Evolutionary conservation across 1,139 yeast genomes (phyloP).

Genomic region (Yamadazyma sp.): DNA sequence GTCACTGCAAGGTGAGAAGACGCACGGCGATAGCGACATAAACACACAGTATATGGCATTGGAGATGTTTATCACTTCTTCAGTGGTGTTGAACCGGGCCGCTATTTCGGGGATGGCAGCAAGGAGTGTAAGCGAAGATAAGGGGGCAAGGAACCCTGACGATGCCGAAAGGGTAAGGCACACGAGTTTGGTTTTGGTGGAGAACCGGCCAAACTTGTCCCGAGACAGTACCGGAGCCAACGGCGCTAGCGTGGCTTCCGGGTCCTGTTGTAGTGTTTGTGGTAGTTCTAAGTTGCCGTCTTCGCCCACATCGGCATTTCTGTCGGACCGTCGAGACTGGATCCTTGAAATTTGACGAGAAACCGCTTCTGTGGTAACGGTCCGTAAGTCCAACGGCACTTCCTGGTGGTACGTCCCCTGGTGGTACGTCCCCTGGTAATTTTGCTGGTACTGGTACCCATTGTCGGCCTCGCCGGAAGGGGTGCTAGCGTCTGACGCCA

Average conservation of each 20-base stretch:
- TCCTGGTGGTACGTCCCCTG: slow-evolving; percentile 9
- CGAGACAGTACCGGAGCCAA: background rate
- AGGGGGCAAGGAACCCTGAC: slow-evolving; percentile 40
- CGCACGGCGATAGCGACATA: slow-evolving; percentile 52
- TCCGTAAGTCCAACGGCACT: slow-evolving; percentile 17
- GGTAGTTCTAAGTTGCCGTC: too few relatives aligned
- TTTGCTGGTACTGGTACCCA: background rate
- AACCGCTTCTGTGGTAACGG: slow-evolving; percentile 20
- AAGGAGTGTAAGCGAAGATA: slow-evolving; percentile 41
- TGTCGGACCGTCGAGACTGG: slow-evolving; percentile 13
- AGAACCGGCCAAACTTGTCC: slow-evolving; percentile 5
- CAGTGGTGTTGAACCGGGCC: slow-evolving; percentile 40
- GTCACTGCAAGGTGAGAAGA: slow-evolving; percentile 48
- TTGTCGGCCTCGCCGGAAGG: background rate
- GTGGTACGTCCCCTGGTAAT: background rate
- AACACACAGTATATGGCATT: slow-evolving; percentile 50
- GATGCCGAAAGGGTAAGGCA: slow-evolving; percentile 15
- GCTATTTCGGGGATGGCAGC: slow-evolving; percentile 55
- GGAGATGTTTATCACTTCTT: slow-evolving; percentile 45
- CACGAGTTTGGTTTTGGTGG: slow-evolving; percentile 2
- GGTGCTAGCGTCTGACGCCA: background rate
- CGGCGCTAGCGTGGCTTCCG: background rate
- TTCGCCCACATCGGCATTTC: too few relatives aligned
- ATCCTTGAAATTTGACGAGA: slow-evolving; percentile 18
- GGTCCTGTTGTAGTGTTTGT: too few relatives aligned